Base-by-base conservation (phyloP, 2,329 filamentous ascomycete genomes). In the Aspergillus sp. region DNA sequence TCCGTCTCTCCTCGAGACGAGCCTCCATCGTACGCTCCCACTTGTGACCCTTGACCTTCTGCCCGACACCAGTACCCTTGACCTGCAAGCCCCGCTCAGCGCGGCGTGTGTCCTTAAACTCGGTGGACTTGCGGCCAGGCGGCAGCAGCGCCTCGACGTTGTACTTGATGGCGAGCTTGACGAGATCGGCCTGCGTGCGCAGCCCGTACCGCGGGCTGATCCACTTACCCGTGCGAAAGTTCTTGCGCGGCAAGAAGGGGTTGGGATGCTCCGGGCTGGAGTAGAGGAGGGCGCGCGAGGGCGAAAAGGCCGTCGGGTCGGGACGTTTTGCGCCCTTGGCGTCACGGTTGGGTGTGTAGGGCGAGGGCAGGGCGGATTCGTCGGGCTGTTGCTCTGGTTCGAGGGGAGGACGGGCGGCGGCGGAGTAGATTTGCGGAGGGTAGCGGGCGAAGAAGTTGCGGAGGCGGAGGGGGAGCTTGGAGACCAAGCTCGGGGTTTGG, bases 11-110 rank as follows among this genome's bases (percentile, higher is more conserved):
- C 72, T 96, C 90, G 82, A 97, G 82, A 73, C 87, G 88, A 56
- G 82, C 79, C 75, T 89, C 86, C 77, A 96, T 78, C 65, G 87
- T 88, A 69, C 94, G 84, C 80, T 99, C 94, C 84, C 92, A 89
- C 64, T 85, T 81, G 75, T 96, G 93, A 73, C 94, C 94, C 87
- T 97, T 99, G 71, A 96, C 93, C 74, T 82, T 86, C 76, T 96
- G 86, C 52, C 91, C 93, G 61, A 90, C 85, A 79, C 94, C 93
- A 1, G 93, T 97, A 64, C 93, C 93, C 82, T 92, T 93, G 53
- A 96, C 88, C 57, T 86, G 81, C 71, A 96, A 70, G 46, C 92
- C 93, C 59, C 87, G 81, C 77, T 95, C 88, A 53, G 90, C 83
- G 52, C 89, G 79, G 70, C 85, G 82, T 65, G 83, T 80, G 65